Evolutionary conservation across 495 filamentous ascomycete species (phyloP), one percentile per base, ranked within the genome.

Genomic region (Penicillium argentinense): DNA sequence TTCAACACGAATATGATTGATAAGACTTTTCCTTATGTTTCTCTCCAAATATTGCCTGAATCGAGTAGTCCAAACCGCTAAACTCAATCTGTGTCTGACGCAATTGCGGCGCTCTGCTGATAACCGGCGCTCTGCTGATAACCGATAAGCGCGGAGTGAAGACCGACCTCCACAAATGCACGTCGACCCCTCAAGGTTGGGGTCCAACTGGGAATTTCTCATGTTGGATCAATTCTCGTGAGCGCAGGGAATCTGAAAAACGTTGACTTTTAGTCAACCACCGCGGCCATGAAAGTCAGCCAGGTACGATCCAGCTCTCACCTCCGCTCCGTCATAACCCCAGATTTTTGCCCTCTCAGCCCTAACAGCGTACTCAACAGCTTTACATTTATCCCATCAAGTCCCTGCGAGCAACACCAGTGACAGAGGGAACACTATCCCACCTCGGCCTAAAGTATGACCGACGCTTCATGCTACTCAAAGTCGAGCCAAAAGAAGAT

Each of bases 331-430:
- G 25, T 38, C 17, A n/a, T n/a, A n/a, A n/a, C n/a, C n/a, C n/a
- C n/a, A n/a, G n/a, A n/a, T n/a, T n/a, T n/a, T n/a, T n/a, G n/a
- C n/a, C n/a, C n/a, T n/a, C n/a, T n/a, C n/a, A n/a, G n/a, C n/a
- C n/a, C n/a, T n/a, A n/a, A n/a, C n/a, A n/a, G n/a, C n/a, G 13
- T 32, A n/a, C 43, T 11, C 5, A n/a, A 36, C 56, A 93, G 86
- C 76, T 97, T 24, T 93, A 88, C 67, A 75, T 87, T 30, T 95
- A 96, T 61, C 90, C 91, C 44, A 87, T 97, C 71, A 97, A 96
- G 59, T 89, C 84, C 2, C 77, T 96, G 1, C 81, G 85, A 4
- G 82, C 78, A 4, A 79, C 87, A 22, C 45, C 75, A 19, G 62
- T 96, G 26, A 33, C 68, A 3, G 57, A 71, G 16, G 76, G 85